Percentiles rank a stretch among this genome's conserved stretches.
phyloP scores from a whole-genome alignment of 176 grass and related monocot genomes.

The Coix lacrymajobi region DNA sequence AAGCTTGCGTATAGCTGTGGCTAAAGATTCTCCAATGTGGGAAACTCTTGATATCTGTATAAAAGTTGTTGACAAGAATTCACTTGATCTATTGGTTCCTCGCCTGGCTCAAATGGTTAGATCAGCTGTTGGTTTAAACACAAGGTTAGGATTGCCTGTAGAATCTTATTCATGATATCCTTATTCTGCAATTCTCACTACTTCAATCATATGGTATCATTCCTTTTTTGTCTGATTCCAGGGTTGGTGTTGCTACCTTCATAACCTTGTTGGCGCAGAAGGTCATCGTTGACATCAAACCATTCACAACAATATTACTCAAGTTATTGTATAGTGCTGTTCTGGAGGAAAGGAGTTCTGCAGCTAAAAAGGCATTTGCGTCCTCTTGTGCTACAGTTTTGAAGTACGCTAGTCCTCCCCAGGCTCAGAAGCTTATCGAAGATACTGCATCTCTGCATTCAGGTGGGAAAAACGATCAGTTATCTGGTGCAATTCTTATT shows the following conservation, averaged over 20 bases:
- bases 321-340: conserved; percentile 73
- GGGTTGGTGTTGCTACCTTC: conserved; percentile 93
- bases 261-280: conserved; percentile 90
- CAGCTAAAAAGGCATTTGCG: conserved; percentile 73
- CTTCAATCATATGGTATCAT: conserved; percentile 9
- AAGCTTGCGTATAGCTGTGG: conserved; percentile 79
- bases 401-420: conserved; percentile 73
- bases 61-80: conserved; percentile 73
- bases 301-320: conserved; percentile 55
- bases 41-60: conserved; percentile 97
- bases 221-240: conserved; percentile 39
- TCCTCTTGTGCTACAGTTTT: conserved; percentile 79
- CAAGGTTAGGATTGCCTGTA: conserved; percentile 58
- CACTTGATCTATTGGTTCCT: conserved; percentile 86
- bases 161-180: conserved; percentile 7
- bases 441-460: conserved; percentile 76
- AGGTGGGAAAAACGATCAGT: conserved; percentile 80
- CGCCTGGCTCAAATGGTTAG: conserved; percentile 80
- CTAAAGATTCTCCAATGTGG: conserved; percentile 99
- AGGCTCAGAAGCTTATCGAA: conserved; percentile 84
- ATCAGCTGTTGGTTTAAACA: conserved; percentile 93
- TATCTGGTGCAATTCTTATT: conserved; percentile 90
- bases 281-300: conserved; percentile 67
- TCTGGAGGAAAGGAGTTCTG: conserved; percentile 77
- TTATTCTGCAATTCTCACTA: conserved; percentile 3